Conservation (phyloP, 192 early-diverging fungal genomes). For the Gamsiella multidivaricata region DNA sequence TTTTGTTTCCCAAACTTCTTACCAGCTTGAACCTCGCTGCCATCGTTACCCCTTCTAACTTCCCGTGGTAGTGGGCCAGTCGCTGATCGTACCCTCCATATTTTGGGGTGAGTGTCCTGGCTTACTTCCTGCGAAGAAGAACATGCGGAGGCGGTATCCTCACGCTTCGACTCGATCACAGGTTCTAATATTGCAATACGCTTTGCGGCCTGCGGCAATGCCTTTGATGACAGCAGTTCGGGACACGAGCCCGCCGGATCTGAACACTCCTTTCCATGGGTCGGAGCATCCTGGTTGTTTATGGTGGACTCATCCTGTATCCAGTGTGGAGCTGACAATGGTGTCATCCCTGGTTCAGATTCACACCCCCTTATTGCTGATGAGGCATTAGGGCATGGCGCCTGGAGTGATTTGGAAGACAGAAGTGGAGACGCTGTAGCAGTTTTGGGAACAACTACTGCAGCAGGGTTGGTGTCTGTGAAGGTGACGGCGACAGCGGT, state of each 20-base stretch:
- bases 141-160: background rate
- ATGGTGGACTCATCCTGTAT: background rate
- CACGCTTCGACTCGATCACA: slow-evolving; percentile 20
- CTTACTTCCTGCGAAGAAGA: background rate
- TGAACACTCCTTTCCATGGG: background rate
- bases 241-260: background rate
- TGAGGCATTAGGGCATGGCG: background rate
- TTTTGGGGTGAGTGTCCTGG: background rate
- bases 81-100: background rate
- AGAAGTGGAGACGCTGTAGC: background rate
- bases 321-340: background rate
- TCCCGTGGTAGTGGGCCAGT: background rate
- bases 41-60: background rate
- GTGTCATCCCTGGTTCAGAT: background rate
- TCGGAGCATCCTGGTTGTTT: background rate
- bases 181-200: slow-evolving; percentile 6
- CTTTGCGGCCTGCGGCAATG: background rate
- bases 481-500: background rate
- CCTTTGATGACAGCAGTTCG: background rate
- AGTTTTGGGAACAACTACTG: too few relatives aligned
- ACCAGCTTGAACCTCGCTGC: background rate
- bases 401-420: background rate
- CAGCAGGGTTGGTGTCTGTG: too few relatives aligned
- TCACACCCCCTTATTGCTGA: background rate
- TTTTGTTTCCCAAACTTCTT: background rate